Evolutionary conservation across 1,284 basidiomycete genomes (phyloP), one percentile per base, ranked within the genome.

Genomic region (Boletus semigastroideus): DNA sequence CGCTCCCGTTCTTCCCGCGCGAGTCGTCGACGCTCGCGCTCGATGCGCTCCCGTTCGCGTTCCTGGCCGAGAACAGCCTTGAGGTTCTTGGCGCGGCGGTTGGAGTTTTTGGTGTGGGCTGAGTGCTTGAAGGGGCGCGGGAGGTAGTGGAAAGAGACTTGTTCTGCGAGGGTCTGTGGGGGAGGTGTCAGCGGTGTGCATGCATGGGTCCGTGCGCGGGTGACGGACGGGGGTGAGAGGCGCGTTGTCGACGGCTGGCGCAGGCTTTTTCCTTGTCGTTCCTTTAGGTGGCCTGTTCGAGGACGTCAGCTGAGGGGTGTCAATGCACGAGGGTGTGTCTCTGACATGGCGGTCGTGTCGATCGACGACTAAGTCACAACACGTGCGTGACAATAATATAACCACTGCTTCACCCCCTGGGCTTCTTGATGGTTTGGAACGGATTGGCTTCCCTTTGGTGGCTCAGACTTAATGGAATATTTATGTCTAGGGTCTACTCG

Each of bases 111-210:
- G 4, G 74, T 76, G 60, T 88, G 87, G 33, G 75, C 67, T 0
- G 81, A 76, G 58, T 86, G 88, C 69, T 91, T 91, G 74, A 92
- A 92, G 0, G 88, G 86, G 1, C 85, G 76, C 0, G 84, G 82
- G 33, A 71, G 67, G 52, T 87, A 78, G 2, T 86, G 72, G 60
- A 86, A 87, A 0, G 89, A 90, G 8, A 89, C 19, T 14, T 39
- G 38, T 22, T 39, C 38, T 7, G 38, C 20, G 2, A 39, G 38
- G 38, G 37, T 38, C 37, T 19, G 55, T 48, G 16, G 11, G 22
- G 4, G 22, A 3, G 31, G 11, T 16, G 39, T 55, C 42, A 54
- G 55, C 13, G 30, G 14, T 16, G 33, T 31, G 19, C 5, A 28
- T 13, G 22, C 22, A 36, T n/a, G 30, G 19, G 17, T 19, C n/a